These are phyloP conservation scores for Lolium rigidum DNA, from an alignment of 176 grass and related monocot species.

Conservation along the genomic window DNA sequence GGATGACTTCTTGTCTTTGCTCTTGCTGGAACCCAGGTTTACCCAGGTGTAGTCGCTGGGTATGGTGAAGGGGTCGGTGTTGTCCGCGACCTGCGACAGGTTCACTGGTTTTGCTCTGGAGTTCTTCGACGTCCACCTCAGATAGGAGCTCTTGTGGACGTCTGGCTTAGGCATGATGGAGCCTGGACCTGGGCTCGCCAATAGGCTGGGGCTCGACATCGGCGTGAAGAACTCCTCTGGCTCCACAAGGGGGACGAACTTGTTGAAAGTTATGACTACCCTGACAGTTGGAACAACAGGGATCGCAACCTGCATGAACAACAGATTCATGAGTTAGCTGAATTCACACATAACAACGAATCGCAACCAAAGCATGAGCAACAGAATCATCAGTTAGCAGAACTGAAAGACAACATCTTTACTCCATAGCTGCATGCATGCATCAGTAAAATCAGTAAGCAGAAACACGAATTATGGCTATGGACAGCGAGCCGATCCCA, in stretches of 20 bases:
- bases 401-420: neutral
- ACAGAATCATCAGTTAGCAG: neutral
- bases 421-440: neutral
- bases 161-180: conserved; percentile 57
- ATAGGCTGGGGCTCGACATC: conserved; percentile 90
- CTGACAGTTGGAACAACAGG: conserved; percentile 92
- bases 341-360: neutral
- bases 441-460: conserved; percentile 15
- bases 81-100: conserved; percentile 75
- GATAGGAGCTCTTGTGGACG: conserved; percentile 68
- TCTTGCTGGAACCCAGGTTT: conserved; percentile 68
- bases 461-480: neutral
- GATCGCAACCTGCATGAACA: conserved; percentile 76
- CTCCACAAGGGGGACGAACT: conserved; percentile 79
- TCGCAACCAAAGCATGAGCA: conserved; percentile 9
- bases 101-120: conserved; percentile 74
- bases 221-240: conserved; percentile 98
- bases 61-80: conserved; percentile 77
- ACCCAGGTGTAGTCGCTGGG: conserved; percentile 89
- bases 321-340: conserved; percentile 2
- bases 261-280: conserved; percentile 89
- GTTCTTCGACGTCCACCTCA: conserved; percentile 60
- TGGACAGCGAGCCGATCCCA: neutral
- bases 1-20: conserved; percentile 62
- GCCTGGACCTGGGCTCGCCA: conserved; percentile 64